These are phyloP conservation scores for Ophiostoma triangulosporum DNA, from an alignment of 2,329 filamentous ascomycete species.

Conservation along the genomic window DNA sequence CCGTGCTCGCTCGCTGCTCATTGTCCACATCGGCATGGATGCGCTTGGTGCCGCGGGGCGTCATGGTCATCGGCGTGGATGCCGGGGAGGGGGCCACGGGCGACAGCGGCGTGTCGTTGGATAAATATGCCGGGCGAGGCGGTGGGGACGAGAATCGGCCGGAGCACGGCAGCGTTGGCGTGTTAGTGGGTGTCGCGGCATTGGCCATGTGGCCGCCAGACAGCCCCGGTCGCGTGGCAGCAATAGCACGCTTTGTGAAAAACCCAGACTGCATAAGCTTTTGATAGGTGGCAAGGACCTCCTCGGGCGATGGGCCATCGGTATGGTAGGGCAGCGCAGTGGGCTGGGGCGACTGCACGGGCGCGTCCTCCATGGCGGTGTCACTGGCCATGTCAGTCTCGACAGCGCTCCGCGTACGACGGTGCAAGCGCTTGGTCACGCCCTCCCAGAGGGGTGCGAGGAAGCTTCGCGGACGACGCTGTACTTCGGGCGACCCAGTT, in stretches of 20 bases:
- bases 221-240: slow-evolving; percentile 37
- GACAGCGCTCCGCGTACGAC: slow-evolving; percentile 4
- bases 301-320: slow-evolving; percentile 28
- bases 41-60: slow-evolving; percentile 34
- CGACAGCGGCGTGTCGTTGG: slow-evolving; percentile 3
- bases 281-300: slow-evolving; percentile 43
- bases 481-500: not conserved
- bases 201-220: slow-evolving; percentile 8
- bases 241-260: slow-evolving; percentile 44
- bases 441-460: slow-evolving; percentile 22
- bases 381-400: not conserved
- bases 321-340: not conserved
- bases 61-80: not conserved
- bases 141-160: not conserved
- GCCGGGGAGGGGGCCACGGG: slow-evolving; percentile 3
- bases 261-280: slow-evolving; percentile 43
- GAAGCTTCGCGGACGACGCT: slow-evolving; percentile 16
- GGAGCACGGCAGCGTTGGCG: not conserved
- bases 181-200: not conserved
- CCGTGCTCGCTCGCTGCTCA: not conserved
- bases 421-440: slow-evolving; percentile 19
- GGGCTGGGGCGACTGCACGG: not conserved
- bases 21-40: slow-evolving; percentile 18
- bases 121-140: not conserved
- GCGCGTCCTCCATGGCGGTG: not conserved